Evolutionary conservation across 208 protist species (phyloP), one percentile per base, ranked within the genome.

Genomic region (Trypanosoma grayi): DNA sequence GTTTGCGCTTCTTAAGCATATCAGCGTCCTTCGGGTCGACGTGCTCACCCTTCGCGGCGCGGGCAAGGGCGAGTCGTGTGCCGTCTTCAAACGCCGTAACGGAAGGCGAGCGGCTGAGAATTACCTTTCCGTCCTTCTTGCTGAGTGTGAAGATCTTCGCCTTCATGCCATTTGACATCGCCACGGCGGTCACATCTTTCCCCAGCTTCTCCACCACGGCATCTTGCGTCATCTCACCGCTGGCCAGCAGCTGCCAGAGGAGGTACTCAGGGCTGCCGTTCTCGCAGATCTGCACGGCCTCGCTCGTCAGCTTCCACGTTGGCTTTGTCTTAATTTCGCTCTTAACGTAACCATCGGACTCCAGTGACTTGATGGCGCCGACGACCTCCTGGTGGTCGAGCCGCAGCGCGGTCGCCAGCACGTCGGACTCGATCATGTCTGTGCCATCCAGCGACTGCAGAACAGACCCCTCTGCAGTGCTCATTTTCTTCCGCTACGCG

Each of bases 151-250:
- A 87, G 65, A 97, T 86, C 60, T 97, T 94, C 22, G 76, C 62
- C 78, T 97, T 94, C 78, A 98, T 97, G 36, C 95, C 95, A 66
- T 98, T 92, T 30, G 83, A 57, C 44, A 98, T 69, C 39, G 88
- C 95, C 8, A 96, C 81, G 22, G 77, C 50, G 2, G 84, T 81
- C 4, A 52, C 50, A 41, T 85, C 79, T 66, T 84, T 83, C 48
- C 85, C 90, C 9, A 90, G 28, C 48, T 67, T 78, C 50, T 51
- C 66, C 59, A 81, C 69, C 22, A 90, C 64, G 14, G 63, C 78
- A 27, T 77, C 70, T 55, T 91, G 81, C 0, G 61, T 20, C 54
- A 70, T 69, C 28, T 58, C 53, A 18, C 73, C 78, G 22, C 57
- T 66, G 2, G 54, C 51, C 54, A 97, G 59, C 34, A 84, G 37